Conservation (phyloP, 1,284 basidiomycete species). For the Stygiomarasmius scandens region DNA sequence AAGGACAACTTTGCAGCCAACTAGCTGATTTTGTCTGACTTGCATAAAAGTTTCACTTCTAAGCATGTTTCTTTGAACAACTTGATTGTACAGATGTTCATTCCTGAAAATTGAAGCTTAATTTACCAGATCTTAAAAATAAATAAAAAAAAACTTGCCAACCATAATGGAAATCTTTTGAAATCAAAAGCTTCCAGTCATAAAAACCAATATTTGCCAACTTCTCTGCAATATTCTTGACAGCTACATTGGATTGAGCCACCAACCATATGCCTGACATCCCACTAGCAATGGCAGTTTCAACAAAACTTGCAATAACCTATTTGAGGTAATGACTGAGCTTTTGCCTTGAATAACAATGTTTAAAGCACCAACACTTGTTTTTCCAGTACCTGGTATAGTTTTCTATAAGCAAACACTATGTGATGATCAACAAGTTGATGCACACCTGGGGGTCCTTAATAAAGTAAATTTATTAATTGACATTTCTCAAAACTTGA, state of each 20-base stretch:
- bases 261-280: slow-evolving; percentile 64
- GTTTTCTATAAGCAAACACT: too few relatives aligned
- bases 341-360: too few relatives aligned
- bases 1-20: slow-evolving; percentile 57
- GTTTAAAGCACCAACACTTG: too few relatives aligned
- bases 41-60: slow-evolving; percentile 46
- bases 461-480: too few relatives aligned
- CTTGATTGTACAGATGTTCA: slow-evolving; percentile 63
- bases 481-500: too few relatives aligned
- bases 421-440: too few relatives aligned
- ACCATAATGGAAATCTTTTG: slow-evolving; percentile 46
- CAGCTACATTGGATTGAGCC: slow-evolving; percentile 67
- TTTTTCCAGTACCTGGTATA: slow-evolving; percentile 66
- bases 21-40: slow-evolving; percentile 28
- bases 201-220: slow-evolving; percentile 36
- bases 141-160: slow-evolving; percentile 49
- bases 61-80: slow-evolving; percentile 48
- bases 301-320: slow-evolving; percentile 65
- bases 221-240: slow-evolving; percentile 58
- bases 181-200: slow-evolving; percentile 45
- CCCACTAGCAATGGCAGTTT: slow-evolving; percentile 35
- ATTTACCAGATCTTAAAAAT: slow-evolving; percentile 8
- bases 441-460: slow-evolving; percentile 58
- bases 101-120: slow-evolving; percentile 52
- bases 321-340: too few relatives aligned